Evolutionary conservation across 1,139 yeast species (phyloP).

Genomic region (Geotrichum siamense): DNA sequence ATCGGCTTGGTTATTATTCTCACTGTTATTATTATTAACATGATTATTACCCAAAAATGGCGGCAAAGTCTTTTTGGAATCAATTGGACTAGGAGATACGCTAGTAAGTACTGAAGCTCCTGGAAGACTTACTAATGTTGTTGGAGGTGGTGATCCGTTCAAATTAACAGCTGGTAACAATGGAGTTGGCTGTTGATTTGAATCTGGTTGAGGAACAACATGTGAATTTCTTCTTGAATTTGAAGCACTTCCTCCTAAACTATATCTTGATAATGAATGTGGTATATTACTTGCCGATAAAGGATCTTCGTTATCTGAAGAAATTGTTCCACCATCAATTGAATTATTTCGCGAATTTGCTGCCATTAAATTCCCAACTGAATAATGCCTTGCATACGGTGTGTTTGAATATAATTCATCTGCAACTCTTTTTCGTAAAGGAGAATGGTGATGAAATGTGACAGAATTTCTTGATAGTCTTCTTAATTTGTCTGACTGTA

Average conservation of each 20-base stretch:
- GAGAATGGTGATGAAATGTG: slow-evolving; percentile 12
- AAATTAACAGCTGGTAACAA: slow-evolving; percentile 5
- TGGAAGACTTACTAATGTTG: slow-evolving; percentile 3
- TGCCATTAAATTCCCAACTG: slow-evolving; percentile 14
- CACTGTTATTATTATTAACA: too few species aligned
- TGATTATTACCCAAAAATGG: not conserved
- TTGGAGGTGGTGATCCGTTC: slow-evolving; percentile 8
- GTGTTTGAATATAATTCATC: slow-evolving; percentile 16
- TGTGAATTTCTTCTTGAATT: slow-evolving; percentile 28
- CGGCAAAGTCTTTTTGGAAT: not conserved
- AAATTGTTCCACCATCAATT: slow-evolving; percentile 14
- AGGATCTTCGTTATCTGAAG: slow-evolving; percentile 31
- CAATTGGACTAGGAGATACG: slow-evolving; percentile 1
- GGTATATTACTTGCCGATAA: slow-evolving; percentile 21
- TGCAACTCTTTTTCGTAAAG: slow-evolving; percentile 13
- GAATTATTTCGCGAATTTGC: slow-evolving; percentile 17
- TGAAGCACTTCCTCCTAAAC: slow-evolving; percentile 20
- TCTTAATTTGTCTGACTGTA: slow-evolving; percentile 11
- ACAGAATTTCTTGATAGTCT: slow-evolving; percentile 14
- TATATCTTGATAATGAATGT: slow-evolving; percentile 29
- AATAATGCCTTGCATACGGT: slow-evolving; percentile 16
- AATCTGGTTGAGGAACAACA: slow-evolving; percentile 22
- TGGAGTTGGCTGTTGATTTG: slow-evolving; percentile 11
- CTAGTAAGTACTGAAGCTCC: not conserved
- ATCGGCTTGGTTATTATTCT: not conserved